Conservation (phyloP, 2,329 filamentous ascomycete species). For the Aaosphaeria pasadenensis region DNA sequence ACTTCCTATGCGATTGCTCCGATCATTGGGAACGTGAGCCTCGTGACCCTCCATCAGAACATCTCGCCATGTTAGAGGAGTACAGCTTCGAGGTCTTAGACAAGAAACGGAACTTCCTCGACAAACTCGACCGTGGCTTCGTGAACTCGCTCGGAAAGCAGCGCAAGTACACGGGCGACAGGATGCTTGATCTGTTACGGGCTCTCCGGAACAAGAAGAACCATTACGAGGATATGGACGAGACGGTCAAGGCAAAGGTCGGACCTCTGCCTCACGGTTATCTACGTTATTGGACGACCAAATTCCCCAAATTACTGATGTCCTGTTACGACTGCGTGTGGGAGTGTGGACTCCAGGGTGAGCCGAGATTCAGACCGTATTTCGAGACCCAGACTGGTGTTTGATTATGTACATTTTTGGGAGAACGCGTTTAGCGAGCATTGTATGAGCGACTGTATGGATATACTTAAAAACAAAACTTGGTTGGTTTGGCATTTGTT, state of each 20-base stretch:
- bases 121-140: slow-evolving; percentile 72
- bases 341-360: slow-evolving; percentile 60
- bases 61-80: slow-evolving; percentile 59
- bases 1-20: slow-evolving; percentile 93
- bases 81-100: slow-evolving; percentile 46
- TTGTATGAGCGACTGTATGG: no score
- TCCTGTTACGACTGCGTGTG: slow-evolving; percentile 74
- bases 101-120: slow-evolving; percentile 73
- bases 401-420: no score
- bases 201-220: slow-evolving; percentile 95
- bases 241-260: slow-evolving; percentile 69
- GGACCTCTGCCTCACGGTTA: slow-evolving; percentile 78
- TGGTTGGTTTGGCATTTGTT: no score
- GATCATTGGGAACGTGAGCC: slow-evolving; percentile 95
- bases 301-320: slow-evolving; percentile 76
- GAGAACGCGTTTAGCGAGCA: no score
- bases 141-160: slow-evolving; percentile 90
- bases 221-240: slow-evolving; percentile 95
- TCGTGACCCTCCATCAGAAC: slow-evolving; percentile 72
- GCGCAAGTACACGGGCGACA: slow-evolving; percentile 84
- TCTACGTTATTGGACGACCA: slow-evolving; percentile 74
- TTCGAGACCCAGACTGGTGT: slow-evolving; percentile 42
- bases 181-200: slow-evolving; percentile 80
- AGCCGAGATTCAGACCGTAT: slow-evolving; percentile 70
- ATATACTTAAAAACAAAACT: no score